Evolutionary conservation across 306 rosid species (phyloP).

Genomic region (Echinosophora koreensis): DNA sequence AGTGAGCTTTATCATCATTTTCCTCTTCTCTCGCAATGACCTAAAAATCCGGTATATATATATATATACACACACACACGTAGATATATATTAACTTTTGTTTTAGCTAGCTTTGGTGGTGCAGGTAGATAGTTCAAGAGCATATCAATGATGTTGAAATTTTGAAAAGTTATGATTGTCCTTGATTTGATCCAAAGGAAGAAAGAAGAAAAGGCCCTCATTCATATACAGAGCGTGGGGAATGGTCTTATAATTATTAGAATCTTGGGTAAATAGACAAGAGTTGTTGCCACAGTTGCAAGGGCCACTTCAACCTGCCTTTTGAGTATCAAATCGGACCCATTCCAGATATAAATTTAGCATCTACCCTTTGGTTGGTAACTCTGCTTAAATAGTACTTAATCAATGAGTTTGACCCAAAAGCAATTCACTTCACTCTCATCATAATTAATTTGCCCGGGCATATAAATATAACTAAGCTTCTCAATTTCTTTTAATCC

Average conservation of each 20-base stretch:
- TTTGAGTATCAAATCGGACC: conserved; percentile 60
- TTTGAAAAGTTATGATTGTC: conserved; percentile 54
- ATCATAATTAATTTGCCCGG: not conserved
- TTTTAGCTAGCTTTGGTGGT: conserved; percentile 30
- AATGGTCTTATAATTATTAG: conserved; percentile 51
- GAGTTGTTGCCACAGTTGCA: conserved; percentile 59
- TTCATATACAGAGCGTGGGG: conserved; percentile 44
- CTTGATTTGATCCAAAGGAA: conserved; percentile 47
- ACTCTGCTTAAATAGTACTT: conserved; percentile 40
- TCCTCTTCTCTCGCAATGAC: conserved; percentile 17
- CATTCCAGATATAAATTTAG: conserved; percentile 41
- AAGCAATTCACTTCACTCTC: conserved; percentile 32
- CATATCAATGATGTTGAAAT: conserved; percentile 57
- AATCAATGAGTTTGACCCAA: conserved; percentile 46
- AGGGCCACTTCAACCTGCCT: conserved; percentile 56
- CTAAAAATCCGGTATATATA: conserved; percentile 8
- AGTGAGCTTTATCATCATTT: not conserved
- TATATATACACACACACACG: too few relatives aligned
- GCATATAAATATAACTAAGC: not conserved
- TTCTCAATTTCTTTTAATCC: not conserved
- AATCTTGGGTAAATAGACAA: conserved; percentile 60
- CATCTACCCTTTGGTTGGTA: conserved; percentile 43
- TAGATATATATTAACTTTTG: conserved; percentile 1
- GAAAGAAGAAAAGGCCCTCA: conserved; percentile 39
- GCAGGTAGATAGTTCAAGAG: conserved; percentile 47